A percentile compares a stretch with the other conserved stretches of the same genome.
These are phyloP conservation scores for Stephania japonica DNA, from an alignment of 164 flowering plant genomes.

Conservation along the genomic window DNA sequence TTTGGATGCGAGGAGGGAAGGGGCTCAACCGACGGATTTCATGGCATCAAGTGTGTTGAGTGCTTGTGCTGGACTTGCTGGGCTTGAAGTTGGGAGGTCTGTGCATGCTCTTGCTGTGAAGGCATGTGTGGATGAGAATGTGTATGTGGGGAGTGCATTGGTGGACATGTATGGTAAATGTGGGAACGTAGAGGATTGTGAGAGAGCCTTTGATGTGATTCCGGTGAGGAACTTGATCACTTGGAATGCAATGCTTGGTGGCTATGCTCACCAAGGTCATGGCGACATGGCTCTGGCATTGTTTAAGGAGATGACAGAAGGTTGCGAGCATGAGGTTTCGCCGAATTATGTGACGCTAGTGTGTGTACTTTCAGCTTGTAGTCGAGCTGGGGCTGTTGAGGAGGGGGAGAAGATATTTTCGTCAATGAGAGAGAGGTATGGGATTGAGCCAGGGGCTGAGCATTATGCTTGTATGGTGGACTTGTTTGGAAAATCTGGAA, in stretches of 20 bases:
- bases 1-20: constrained; percentile 35
- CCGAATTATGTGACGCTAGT: constrained; percentile 76
- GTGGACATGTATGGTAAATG: constrained; percentile 96
- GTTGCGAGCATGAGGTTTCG: constrained; percentile 14
- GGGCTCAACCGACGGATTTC: constrained; percentile 52
- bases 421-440: constrained; percentile 50
- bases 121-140: constrained; percentile 53
- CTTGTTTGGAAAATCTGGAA: constrained; percentile 73
- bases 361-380: constrained; percentile 66
- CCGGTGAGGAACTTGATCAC: constrained; percentile 57
- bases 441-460: constrained; percentile 65
- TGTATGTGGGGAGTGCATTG: constrained; percentile 83
- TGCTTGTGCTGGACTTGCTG: constrained; percentile 73
- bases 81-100: constrained; percentile 58
- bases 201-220: constrained; percentile 44
- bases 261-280: constrained; percentile 74
- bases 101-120: constrained; percentile 71
- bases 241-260: constrained; percentile 78
- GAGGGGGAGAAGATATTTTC: constrained; percentile 59
- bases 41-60: constrained; percentile 72
- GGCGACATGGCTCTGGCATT: constrained; percentile 54
- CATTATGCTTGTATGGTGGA: constrained; percentile 93
- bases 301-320: constrained; percentile 47
- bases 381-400: constrained; percentile 65
- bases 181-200: constrained; percentile 65